A percentile compares a stretch with the other conserved stretches of the same genome.
These are phyloP conservation scores for Phytopythium boreale DNA, from an alignment of 352 stramenopile genomes.

Conservation along the genomic window DNA sequence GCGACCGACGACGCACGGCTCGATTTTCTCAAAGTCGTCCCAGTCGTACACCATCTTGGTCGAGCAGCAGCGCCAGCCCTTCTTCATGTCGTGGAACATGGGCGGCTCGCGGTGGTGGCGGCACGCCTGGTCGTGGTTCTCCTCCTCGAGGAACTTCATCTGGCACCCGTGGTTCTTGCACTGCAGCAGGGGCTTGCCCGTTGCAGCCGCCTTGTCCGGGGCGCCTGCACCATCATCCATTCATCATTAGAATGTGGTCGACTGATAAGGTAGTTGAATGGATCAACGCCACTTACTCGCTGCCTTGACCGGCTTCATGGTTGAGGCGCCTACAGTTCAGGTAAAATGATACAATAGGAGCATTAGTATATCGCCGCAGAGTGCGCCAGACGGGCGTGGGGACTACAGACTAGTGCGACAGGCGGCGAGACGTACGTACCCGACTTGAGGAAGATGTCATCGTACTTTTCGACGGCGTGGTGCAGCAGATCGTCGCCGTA, in stretches of 20 bases:
- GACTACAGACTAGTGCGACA: background rate
- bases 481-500: constrained; percentile 78
- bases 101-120: constrained; percentile 76
- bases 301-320: constrained; percentile 44
- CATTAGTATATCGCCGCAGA: background rate
- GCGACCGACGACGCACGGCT: constrained; percentile 62
- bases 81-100: constrained; percentile 90
- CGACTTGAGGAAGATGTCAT: constrained; percentile 83
- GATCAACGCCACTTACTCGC: constrained; percentile 20
- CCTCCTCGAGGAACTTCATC: constrained; percentile 73
- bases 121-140: constrained; percentile 78
- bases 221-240: constrained; percentile 8
- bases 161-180: constrained; percentile 88
- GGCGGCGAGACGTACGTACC: constrained; percentile 12
- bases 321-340: constrained; percentile 27
- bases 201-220: constrained; percentile 6
- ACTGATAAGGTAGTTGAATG: background rate
- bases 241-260: background rate
- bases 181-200: constrained; percentile 51
- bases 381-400: too few species aligned
- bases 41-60: constrained; percentile 93
- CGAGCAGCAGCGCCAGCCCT: constrained; percentile 89
- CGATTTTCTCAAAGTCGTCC: constrained; percentile 93
- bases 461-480: constrained; percentile 79
- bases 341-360: background rate